These are phyloP conservation scores for Acaromyces ingoldii DNA, from an alignment of 1,284 basidiomycete genomes.

Conservation along the genomic window DNA sequence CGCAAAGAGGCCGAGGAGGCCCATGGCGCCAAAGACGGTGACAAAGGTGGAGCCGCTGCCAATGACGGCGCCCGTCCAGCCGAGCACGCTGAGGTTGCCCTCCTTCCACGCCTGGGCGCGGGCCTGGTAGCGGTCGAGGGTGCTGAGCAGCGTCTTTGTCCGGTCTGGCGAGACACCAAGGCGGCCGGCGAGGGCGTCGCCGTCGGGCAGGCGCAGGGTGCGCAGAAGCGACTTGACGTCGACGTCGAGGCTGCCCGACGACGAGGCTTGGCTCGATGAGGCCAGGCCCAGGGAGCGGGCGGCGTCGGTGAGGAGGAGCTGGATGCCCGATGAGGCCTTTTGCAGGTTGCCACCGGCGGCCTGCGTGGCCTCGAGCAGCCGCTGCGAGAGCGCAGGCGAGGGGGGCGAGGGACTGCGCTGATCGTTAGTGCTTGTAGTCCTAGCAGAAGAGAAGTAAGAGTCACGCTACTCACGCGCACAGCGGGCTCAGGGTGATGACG, in stretches of 20 bases:
- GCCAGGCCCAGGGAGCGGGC: not conserved
- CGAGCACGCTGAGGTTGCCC: conserved; percentile 1
- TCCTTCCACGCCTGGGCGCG: conserved; percentile 7
- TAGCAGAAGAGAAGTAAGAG: no score
- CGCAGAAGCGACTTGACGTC: not conserved
- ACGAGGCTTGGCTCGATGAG: not conserved
- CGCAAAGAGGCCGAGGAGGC: conserved; percentile 2
- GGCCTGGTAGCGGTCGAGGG: not conserved
- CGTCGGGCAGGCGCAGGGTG: not conserved
- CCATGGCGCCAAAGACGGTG: not conserved
- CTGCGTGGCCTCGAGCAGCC: conserved; percentile 1
- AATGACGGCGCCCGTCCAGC: conserved; percentile 2
- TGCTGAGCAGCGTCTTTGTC: not conserved
- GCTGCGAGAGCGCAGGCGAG: not conserved
- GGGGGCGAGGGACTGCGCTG: conserved; percentile 5
- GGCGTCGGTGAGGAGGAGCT: conserved; percentile 2
- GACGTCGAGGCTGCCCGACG: not conserved
- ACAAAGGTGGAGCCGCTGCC: not conserved
- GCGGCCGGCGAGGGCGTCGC: not conserved
- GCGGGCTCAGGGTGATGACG: not conserved
- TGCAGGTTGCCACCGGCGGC: conserved; percentile 4
- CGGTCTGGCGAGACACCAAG: not conserved
- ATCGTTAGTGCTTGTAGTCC: no score
- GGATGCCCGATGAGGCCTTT: conserved; percentile 1
- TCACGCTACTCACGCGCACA: not conserved